Conservation (phyloP, 73 alveolate species). For the Tetrahymena malaccensis region DNA sequence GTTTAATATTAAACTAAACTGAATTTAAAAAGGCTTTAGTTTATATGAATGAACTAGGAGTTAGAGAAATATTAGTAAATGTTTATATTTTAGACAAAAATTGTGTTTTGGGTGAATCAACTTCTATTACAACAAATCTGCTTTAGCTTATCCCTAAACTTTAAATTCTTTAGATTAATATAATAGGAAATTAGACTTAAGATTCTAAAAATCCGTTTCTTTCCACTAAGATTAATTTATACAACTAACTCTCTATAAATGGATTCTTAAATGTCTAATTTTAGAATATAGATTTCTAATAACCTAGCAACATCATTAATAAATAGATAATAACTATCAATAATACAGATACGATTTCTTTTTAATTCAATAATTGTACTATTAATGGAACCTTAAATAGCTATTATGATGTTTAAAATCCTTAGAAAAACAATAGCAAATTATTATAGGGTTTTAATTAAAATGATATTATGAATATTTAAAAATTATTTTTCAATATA, state of each 20-base stretch:
- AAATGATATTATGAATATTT: neutral
- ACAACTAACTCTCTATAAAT: neutral
- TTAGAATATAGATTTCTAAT: neutral
- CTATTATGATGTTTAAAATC: neutral
- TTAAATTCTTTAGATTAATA: neutral
- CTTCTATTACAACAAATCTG: neutral
- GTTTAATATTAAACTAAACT: neutral
- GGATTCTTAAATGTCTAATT: neutral
- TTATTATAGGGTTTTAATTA: neutral
- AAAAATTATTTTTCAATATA: neutral
- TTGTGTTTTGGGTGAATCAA: neutral
- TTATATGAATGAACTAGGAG: neutral
- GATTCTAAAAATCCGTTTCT: neutral
- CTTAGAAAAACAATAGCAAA: neutral
- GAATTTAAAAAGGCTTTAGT: neutral
- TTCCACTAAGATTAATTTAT: neutral
- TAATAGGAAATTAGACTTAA: neutral
- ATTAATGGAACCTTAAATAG: neutral
- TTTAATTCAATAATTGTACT: neutral
- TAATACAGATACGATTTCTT: neutral
- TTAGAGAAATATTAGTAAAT: neutral
- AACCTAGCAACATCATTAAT: neutral
- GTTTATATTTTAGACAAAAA: neutral
- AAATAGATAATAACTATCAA: neutral
- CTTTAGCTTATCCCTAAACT: neutral